Conservation (phyloP, 2,329 filamentous ascomycete genomes). For the Pestalotiopsis sp. region DNA sequence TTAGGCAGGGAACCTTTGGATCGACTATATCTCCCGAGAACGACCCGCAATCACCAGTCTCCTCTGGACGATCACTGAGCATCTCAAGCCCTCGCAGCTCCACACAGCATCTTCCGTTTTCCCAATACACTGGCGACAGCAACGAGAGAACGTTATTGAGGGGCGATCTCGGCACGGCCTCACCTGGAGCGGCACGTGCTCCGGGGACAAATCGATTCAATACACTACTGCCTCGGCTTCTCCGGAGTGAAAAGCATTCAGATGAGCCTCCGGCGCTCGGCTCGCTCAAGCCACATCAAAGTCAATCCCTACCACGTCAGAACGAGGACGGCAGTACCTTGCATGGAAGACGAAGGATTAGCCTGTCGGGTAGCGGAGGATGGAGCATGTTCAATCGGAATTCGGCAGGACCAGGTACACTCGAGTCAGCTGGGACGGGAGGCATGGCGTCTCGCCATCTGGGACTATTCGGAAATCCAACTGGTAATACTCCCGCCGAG, state of each 20-base stretch:
- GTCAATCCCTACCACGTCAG: slow-evolving; percentile 73
- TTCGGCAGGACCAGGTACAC: slow-evolving; percentile 48
- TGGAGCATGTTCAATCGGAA: slow-evolving; percentile 62
- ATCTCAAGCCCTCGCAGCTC: slow-evolving; percentile 65
- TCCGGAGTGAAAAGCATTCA: slow-evolving; percentile 63
- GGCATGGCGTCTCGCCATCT: slow-evolving; percentile 28
- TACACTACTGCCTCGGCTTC: slow-evolving; percentile 56
- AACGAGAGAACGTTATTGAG: slow-evolving; percentile 47
- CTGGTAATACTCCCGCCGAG: slow-evolving; percentile 53
- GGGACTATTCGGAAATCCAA: slow-evolving; percentile 39
- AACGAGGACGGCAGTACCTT: slow-evolving; percentile 57
- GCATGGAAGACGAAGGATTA: slow-evolving; percentile 58
- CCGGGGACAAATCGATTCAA: slow-evolving; percentile 49
- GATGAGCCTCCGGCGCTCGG: slow-evolving; percentile 67
- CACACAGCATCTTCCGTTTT: slow-evolving; percentile 59
- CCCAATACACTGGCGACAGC: slow-evolving; percentile 47
- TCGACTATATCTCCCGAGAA: slow-evolving; percentile 39
- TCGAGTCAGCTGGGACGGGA: slow-evolving; percentile 34
- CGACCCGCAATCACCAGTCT: slow-evolving; percentile 63
- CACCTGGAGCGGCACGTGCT: slow-evolving; percentile 38
- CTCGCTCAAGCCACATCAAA: slow-evolving; percentile 70
- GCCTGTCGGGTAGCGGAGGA: slow-evolving; percentile 49
- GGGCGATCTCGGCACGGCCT: slow-evolving; percentile 37
- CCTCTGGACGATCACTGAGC: slow-evolving; percentile 59
- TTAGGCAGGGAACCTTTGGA: slow-evolving; percentile 38